Base-by-base conservation (phyloP, 768 basidiomycete genomes). In the Rhizopogon sp. region DNA sequence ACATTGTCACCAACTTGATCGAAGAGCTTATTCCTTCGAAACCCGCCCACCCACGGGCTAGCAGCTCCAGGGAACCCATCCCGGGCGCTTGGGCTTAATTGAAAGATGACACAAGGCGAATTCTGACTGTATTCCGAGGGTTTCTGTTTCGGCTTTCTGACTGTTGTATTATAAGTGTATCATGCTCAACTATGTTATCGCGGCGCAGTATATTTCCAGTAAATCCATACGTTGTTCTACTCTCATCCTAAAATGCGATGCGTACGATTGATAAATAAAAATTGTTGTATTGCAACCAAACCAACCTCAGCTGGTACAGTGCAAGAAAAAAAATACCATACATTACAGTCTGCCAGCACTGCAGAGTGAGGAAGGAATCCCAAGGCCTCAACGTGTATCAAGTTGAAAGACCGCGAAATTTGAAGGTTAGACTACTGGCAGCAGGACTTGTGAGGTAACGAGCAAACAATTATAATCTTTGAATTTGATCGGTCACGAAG, bases 1-100 rank as follows among this genome's bases (percentile, higher is more conserved):
- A 85, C 53, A 79, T 87, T 51, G 81, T 86, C 33, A 85, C 83
- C 11, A 80, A 74, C 6, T 59, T 88, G 59, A 67, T 87, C 44
- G 79, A 88, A 60, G 81, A 81, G 42, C 70, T 88, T 49, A 68
- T 87, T 43, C 72, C 80, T 4, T 67, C 67, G 56, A 65, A 70
- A 8, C 65, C 72, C 50, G 66, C 67, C 39, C 74, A 72, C 13
- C 72, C 75, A 35, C 73, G 69, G 2, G 74, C 72, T 43, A 63
- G 70, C 39, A 59, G 70, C 45, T 64, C 72, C 33, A 49, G 37
- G 22, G 61, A 65, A 29, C 71, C 70, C 35, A 65, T 75, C 50
- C 78, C 78, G 43, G 80, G 77, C 6, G 74, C 75, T 16, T 82
- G 80, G 80, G 66, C 73, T 55, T 79, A 53, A 66, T 29, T 35